phyloP scores from a whole-genome alignment of 164 flowering plant genomes.

The Platanus orientalis region DNA sequence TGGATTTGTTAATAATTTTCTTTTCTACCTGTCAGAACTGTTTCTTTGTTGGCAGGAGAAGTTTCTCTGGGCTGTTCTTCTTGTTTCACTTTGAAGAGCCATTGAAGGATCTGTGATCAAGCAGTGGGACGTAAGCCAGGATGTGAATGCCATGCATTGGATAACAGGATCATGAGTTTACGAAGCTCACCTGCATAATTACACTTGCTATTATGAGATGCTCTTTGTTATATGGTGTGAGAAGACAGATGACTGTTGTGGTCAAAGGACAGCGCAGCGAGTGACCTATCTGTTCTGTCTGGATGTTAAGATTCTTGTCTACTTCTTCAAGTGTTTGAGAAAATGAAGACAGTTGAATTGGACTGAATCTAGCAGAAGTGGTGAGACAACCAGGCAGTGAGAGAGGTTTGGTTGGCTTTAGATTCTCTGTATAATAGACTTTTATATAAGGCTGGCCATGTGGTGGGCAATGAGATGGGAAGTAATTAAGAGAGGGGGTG shows the following conservation, averaged over 20 bases:
- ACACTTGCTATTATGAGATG: not conserved
- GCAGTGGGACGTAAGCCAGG: conserved; percentile 1
- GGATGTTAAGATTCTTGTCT: conserved; percentile 32
- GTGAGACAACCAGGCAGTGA: conserved; percentile 43
- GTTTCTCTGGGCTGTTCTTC: conserved; percentile 16
- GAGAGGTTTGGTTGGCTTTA: conserved; percentile 34
- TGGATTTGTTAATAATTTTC: not conserved
- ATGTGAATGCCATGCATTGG: not conserved
- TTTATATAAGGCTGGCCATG: conserved; percentile 23
- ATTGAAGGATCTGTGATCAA: conserved; percentile 32
- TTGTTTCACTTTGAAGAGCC: conserved; percentile 27
- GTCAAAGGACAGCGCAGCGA: conserved; percentile 38
- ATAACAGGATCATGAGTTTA: not conserved
- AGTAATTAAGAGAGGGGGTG: conserved; percentile 14
- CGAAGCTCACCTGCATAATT: conserved; percentile 34
- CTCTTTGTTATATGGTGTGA: not conserved
- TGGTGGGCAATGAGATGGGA: conserved; percentile 17
- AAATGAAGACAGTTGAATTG: conserved; percentile 25
- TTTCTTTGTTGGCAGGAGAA: conserved; percentile 10
- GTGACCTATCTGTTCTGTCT: conserved; percentile 43
- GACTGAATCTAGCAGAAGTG: conserved; percentile 25
- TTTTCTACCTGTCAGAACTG: conserved; percentile 18
- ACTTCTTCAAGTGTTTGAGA: conserved; percentile 4
- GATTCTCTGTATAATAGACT: conserved; percentile 26
- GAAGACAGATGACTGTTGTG: conserved; percentile 1